Conservation (phyloP, 768 basidiomycete genomes). For the Lactarius tabidus region DNA sequence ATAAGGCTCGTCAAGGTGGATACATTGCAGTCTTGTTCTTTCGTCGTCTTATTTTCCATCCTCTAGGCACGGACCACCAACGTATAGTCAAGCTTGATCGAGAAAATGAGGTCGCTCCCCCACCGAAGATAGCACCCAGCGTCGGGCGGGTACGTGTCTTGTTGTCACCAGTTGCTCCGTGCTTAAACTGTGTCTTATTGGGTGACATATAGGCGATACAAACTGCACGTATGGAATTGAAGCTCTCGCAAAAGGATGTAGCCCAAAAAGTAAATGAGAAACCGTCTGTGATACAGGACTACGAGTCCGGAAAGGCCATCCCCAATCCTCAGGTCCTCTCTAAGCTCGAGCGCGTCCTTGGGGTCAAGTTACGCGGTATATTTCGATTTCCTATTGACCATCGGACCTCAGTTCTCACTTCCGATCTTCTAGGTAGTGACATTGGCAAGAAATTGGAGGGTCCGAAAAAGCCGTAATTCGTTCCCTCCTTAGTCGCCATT, state of each 20-base stretch:
- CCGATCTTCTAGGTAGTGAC: constrained; percentile 49
- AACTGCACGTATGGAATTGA: constrained; percentile 68
- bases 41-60: neutral
- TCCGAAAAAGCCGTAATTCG: constrained; percentile 63
- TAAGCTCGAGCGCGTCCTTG: constrained; percentile 83
- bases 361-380: constrained; percentile 84
- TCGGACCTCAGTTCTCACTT: constrained; percentile 14
- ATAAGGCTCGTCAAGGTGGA: constrained; percentile 74
- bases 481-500: constrained; percentile 36
- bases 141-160: constrained; percentile 62
- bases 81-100: constrained; percentile 91
- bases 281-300: constrained; percentile 81
- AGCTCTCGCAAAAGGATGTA: constrained; percentile 86
- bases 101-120: constrained; percentile 94
- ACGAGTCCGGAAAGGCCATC: constrained; percentile 83
- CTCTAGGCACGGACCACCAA: constrained; percentile 84
- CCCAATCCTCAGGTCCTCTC: constrained; percentile 82
- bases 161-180: neutral
- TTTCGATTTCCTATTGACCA: neutral
- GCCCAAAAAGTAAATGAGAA: constrained; percentile 94
- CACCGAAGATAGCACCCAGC: constrained; percentile 66
- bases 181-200: neutral
- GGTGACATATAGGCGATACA: constrained; percentile 63
- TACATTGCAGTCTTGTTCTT: neutral
- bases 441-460: constrained; percentile 86